Evolutionary conservation across 345 rosid genomes (phyloP).

Genomic region (Linum usitatissimum): DNA sequence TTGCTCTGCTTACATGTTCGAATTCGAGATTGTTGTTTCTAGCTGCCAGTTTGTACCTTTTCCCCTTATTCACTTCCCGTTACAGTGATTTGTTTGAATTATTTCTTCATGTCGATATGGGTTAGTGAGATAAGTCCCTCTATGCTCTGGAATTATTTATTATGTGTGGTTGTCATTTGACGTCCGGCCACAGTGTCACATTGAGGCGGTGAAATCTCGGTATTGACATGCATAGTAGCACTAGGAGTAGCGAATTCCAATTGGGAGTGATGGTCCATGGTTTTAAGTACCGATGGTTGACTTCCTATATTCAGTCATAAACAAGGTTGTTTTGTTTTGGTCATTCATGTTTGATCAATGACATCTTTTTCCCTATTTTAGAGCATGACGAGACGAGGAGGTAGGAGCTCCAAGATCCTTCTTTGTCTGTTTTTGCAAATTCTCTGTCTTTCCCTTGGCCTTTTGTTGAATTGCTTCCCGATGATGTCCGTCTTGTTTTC

Average conservation of each 20-base stretch:
- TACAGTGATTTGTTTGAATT: neutral
- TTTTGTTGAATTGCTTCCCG: too few species aligned
- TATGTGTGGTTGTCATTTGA: neutral
- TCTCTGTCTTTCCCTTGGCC: too few species aligned
- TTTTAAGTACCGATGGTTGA: neutral
- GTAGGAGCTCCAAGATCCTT: too few species aligned
- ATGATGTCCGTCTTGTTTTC: too few species aligned
- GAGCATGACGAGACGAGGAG: too few species aligned
- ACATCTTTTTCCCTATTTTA: too few species aligned
- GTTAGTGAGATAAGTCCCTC: neutral
- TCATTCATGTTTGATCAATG: neutral
- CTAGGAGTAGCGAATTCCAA: too few species aligned
- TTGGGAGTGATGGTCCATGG: neutral
- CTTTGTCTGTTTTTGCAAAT: too few species aligned
- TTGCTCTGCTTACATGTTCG: neutral
- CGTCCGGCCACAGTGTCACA: neutral
- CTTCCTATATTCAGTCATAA: neutral
- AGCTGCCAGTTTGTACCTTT: neutral
- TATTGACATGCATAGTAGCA: too few species aligned
- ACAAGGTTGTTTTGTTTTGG: neutral
- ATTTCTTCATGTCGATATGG: neutral
- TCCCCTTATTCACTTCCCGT: too few species aligned
- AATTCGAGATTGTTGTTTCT: neutral
- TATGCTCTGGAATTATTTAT: neutral
- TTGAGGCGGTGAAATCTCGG: too few species aligned